phyloP scores from a whole-genome alignment of 2,329 filamentous ascomycete species.

The Fusarium compactum region DNA sequence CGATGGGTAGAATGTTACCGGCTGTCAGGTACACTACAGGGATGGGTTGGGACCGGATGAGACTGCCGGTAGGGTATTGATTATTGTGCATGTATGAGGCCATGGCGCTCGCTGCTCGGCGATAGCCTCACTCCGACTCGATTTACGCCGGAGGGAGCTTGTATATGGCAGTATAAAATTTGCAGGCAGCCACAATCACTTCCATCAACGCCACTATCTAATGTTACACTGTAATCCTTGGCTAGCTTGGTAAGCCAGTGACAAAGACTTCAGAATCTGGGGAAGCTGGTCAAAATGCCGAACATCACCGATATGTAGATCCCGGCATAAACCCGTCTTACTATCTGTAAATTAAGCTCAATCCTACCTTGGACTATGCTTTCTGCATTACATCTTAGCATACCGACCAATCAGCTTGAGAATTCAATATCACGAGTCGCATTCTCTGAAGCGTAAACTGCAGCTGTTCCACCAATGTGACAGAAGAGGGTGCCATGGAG shows the following conservation, averaged over 20 bases:
- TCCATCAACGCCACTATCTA: neutral
- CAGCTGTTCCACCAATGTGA: neutral
- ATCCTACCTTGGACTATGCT: neutral
- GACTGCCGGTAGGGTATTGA: slow-evolving; percentile 16
- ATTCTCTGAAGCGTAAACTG: neutral
- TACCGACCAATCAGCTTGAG: neutral
- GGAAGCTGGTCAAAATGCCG: neutral
- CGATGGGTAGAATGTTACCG: slow-evolving; percentile 22
- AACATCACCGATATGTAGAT: neutral
- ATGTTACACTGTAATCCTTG: neutral
- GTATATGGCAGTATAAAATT: neutral
- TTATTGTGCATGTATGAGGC: slow-evolving; percentile 25
- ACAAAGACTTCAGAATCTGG: rapidly evolving
- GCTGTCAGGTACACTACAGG: slow-evolving; percentile 22
- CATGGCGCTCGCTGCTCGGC: slow-evolving; percentile 27
- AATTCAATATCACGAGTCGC: neutral
- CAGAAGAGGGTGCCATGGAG: too few relatives aligned
- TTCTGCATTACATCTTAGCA: rapidly evolving
- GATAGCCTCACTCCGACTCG: slow-evolving; percentile 33
- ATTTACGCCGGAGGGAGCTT: slow-evolving; percentile 8
- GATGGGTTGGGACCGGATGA: slow-evolving; percentile 26
- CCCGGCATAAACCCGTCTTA: slow-evolving; percentile 14
- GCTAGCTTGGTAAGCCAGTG: neutral
- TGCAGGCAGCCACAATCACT: neutral
- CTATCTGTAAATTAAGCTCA: neutral